phyloP scores from a whole-genome alignment of 2,329 filamentous ascomycete genomes.

The Colletotrichum cuscutae region DNA sequence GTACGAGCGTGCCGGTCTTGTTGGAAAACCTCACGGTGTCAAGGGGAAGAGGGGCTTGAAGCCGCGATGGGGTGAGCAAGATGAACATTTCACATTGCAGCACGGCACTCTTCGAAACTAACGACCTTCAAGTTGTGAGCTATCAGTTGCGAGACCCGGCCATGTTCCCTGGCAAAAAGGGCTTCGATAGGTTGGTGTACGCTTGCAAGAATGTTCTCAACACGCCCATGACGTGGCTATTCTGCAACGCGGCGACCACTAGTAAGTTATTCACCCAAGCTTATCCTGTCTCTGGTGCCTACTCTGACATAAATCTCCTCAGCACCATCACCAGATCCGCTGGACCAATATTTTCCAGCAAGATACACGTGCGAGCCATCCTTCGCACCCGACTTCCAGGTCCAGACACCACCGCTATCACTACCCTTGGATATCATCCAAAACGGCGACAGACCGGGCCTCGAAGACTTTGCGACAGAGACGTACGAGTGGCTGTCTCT shows the following conservation, averaged over 20 bases:
- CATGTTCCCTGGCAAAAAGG: constrained; percentile 86
- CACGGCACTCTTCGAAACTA: constrained; percentile 35
- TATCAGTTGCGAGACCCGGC: constrained; percentile 77
- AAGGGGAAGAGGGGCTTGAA: constrained; percentile 70
- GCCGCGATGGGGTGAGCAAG: constrained; percentile 75
- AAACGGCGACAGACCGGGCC: constrained; percentile 54
- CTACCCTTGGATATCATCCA: constrained; percentile 43
- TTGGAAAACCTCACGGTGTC: constrained; percentile 72
- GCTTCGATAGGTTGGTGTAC: constrained; percentile 81
- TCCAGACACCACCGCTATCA: constrained; percentile 45
- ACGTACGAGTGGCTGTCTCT: constrained; percentile 82
- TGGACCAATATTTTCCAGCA: constrained; percentile 56
- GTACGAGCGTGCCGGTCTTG: constrained; percentile 85
- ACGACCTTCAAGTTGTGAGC: constrained; percentile 71
- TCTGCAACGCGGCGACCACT: constrained; percentile 68
- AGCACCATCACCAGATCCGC: constrained; percentile 62
- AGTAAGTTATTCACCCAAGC: constrained; percentile 45
- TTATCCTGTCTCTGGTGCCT: constrained; percentile 28
- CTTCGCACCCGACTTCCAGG: constrained; percentile 40
- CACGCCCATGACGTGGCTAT: constrained; percentile 78
- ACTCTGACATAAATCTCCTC: constrained; percentile 37
- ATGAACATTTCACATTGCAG: background rate
- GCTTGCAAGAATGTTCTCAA: constrained; percentile 83
- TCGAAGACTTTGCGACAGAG: constrained; percentile 72
- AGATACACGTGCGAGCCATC: constrained; percentile 51